Evolutionary conservation across 768 basidiomycete species (phyloP), one percentile per base, ranked within the genome.

Genomic region (Suillus tomentosus): DNA sequence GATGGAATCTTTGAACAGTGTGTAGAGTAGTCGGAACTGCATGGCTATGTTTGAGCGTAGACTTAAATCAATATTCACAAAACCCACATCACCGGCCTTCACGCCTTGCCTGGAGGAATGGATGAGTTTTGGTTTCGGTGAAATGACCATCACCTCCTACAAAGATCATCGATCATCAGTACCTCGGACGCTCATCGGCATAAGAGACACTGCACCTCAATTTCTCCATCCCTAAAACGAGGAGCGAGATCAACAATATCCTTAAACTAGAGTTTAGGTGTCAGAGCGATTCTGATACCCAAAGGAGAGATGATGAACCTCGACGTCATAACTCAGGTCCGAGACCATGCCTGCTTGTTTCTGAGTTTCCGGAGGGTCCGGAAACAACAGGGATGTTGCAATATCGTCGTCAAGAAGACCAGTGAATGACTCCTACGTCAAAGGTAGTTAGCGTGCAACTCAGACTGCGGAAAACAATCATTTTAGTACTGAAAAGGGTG

Each of bases 141-240:
- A 79, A 65, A 85, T 77, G 15, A 84, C 72, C 65, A 84, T 69
- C 10, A 84, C 79, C 70, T 85, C 84, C 84, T 85, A 57, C 2
- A 39, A 37, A 27, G 24, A 58, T 40, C 27, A 11, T 47, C 19
- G 24, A 58, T 45, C 27, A 11, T 47, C 19, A 61, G 19, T 14
- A 50, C 37, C 63, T 43, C 10, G 43, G 10, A 36, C 36, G n/a
- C 62, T 64, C 57, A 11, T 31, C 45, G 43, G 34, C 40, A 24
- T 62, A 36, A 60, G n/a, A 48, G n/a, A 36, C 10, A 10, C 68
- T 76, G 7, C 60, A 84, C 84, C 69, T 85, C 83, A 22, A 84
- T 77, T 9, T 83, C 83, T 59, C 83, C 79, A 53, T 83, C 79
- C 37, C 78, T 74, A 80, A 82, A 83, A n/a, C 77, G 78, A 6